These are phyloP conservation scores for Aureobasidium sp. DNA, from an alignment of 2,329 filamentous ascomycete species.

Conservation along the genomic window DNA sequence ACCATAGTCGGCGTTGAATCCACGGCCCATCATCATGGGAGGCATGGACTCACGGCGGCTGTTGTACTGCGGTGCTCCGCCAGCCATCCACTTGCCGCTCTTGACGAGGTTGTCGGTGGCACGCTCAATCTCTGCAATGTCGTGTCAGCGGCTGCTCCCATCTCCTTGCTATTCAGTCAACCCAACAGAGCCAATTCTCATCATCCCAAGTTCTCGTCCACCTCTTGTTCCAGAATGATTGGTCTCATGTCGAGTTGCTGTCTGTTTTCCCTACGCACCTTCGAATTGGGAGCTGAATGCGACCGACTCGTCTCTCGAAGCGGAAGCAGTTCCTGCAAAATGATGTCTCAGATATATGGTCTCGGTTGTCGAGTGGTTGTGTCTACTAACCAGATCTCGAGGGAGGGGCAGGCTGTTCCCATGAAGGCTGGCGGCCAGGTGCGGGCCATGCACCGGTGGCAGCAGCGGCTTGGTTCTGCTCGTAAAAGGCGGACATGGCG, in stretches of 20 bases:
- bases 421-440: slow-evolving; percentile 56
- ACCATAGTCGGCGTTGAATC: slow-evolving; percentile 51
- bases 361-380: background rate
- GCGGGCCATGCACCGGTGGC: slow-evolving; percentile 32
- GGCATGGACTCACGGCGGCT: slow-evolving; percentile 76
- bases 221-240: background rate
- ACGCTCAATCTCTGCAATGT: slow-evolving; percentile 74
- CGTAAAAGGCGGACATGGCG: slow-evolving; percentile 15
- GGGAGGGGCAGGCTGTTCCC: slow-evolving; percentile 65
- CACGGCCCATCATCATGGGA: slow-evolving; percentile 46
- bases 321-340: slow-evolving; percentile 61
- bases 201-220: background rate
- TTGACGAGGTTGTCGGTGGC: slow-evolving; percentile 93
- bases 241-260: background rate
- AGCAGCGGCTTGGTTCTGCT: slow-evolving; percentile 7
- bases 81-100: slow-evolving; percentile 80
- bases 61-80: slow-evolving; percentile 30
- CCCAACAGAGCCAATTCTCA: background rate
- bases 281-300: slow-evolving; percentile 86
- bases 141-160: background rate
- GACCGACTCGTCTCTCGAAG: slow-evolving; percentile 59
- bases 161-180: background rate
- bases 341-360: slow-evolving; percentile 20
- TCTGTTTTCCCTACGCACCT: slow-evolving; percentile 51
- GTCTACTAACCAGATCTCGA: slow-evolving; percentile 58